Evolutionary conservation across 2,329 filamentous ascomycete genomes (phyloP).

Genomic region (Tolypocladium tropicale): DNA sequence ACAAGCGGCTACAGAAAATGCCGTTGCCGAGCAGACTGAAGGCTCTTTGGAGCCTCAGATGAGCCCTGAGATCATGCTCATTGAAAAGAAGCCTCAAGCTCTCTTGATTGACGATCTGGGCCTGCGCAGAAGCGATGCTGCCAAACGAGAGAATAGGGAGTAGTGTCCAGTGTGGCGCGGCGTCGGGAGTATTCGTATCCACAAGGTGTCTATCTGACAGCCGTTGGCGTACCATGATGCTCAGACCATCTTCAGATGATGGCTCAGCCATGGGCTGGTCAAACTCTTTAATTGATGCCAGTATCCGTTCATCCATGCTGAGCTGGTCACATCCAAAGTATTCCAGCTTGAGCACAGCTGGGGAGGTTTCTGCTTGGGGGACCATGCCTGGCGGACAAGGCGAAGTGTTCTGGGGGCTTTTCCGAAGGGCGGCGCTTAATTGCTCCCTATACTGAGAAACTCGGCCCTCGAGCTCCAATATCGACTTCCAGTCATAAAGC

Average conservation of each 20-base stretch:
- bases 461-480: constrained; percentile 51
- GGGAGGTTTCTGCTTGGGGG: constrained; percentile 3
- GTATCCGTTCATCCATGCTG: constrained; percentile 36
- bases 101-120: constrained; percentile 65
- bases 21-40: constrained; percentile 83
- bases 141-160: constrained; percentile 64
- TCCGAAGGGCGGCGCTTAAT: constrained; percentile 14
- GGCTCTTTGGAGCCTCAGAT: constrained; percentile 64
- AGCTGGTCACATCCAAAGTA: constrained; percentile 38
- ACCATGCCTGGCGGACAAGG: background rate
- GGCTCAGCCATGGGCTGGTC: constrained; percentile 19
- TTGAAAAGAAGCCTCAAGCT: constrained; percentile 68
- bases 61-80: constrained; percentile 58
- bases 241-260: constrained; percentile 23
- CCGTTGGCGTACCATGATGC: constrained; percentile 26
- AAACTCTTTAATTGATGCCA: constrained; percentile 38
- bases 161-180: constrained; percentile 47
- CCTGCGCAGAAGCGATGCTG: constrained; percentile 63
- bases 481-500: constrained; percentile 62
- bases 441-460: constrained; percentile 30
- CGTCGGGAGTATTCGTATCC: constrained; percentile 14
- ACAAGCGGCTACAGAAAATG: constrained; percentile 68
- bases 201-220: constrained; percentile 21
- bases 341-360: constrained; percentile 17
- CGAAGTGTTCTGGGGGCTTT: constrained; percentile 2